Percentiles rank a stretch among this genome's conserved stretches.
phyloP scores from a whole-genome alignment of 2,329 filamentous ascomycete species.

The Diaporthe helianthi region DNA sequence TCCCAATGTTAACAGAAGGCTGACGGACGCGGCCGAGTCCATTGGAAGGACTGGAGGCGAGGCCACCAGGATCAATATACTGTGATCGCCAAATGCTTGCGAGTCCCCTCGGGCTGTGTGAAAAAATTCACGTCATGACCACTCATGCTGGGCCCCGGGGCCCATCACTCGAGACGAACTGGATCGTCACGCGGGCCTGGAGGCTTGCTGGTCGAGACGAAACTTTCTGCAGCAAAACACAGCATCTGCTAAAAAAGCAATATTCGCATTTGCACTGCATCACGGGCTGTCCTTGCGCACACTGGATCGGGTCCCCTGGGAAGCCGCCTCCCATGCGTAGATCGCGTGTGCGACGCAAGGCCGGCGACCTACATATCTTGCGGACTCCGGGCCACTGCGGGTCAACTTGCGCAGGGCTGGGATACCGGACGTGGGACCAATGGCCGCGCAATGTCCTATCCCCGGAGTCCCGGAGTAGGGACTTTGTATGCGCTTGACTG shows the following conservation, averaged over 20 bases:
- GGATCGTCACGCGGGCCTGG: slow-evolving; percentile 2
- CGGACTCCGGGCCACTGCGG: not conserved
- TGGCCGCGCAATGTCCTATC: not conserved
- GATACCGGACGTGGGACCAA: slow-evolving; percentile 5
- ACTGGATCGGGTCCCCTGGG: not conserved
- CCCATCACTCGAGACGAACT: slow-evolving; percentile 6
- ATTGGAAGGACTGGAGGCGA: not conserved
- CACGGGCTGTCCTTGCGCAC: not conserved
- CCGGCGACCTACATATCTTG: slow-evolving; percentile 1
- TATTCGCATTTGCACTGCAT: not conserved
- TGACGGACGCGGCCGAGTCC: not conserved
- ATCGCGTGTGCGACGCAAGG: not conserved
- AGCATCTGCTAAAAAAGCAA: not conserved
- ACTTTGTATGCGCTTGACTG: not conserved
- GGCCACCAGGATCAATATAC: not conserved
- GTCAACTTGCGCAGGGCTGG: not conserved
- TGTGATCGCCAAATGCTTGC: slow-evolving; percentile 10
- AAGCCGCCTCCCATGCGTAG: not conserved
- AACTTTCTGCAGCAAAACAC: not conserved
- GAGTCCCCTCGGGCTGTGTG: slow-evolving; percentile 8
- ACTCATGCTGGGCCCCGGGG: not conserved
- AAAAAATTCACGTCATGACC: slow-evolving; percentile 8
- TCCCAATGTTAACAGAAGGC: not conserved
- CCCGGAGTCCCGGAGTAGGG: not conserved
- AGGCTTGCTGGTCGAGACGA: not conserved